Evolutionary conservation across 306 rosid genomes (phyloP), one percentile per base, ranked within the genome.

Genomic region (Leucaena leucocephala): DNA sequence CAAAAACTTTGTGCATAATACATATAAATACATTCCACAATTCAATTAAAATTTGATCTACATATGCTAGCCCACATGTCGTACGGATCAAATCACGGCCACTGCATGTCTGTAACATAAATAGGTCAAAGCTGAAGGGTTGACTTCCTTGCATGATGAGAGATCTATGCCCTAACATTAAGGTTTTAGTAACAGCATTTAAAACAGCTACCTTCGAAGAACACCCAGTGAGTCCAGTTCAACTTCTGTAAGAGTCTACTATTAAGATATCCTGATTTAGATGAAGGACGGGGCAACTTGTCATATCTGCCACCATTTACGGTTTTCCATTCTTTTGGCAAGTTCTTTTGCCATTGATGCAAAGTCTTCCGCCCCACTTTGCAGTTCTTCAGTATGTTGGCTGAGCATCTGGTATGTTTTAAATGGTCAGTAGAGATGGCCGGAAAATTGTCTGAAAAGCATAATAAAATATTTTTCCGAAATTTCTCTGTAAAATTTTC

Each of bases 281-380:
- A 40, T 46, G 68, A 71, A 6, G 72, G 76, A 66, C 61, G 85
- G 71, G 33, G 69, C 84, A 80, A 50, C 71, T 57, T 21, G 17
- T 80, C 81, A 92, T 78, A 92, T 68, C 61, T 94, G 93, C 97
- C 98, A 94, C 98, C 98, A 92, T 87, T 94, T 92, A 45, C 94
- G 94, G 83, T 85, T 91, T 87, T 92, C 97, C 94, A 92, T 88
- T 78, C 83, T 87, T 82, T 88, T 90, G 59, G 91, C 89, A 14
- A 92, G 89, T 84, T 94, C 95, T 58, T 72, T 80, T 54, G 97
- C 97, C 97, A 89, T 79, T 35, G 94, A 87, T 84, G 97, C 93
- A 49, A 94, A 94, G 85, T 91, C 84, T 86, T 92, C 84, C 4
- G 97, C 92, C 57, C 97, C 97, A 81, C 39, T 83, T 80, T 82